A percentile compares a stretch with the other conserved stretches of the same genome.
Evolutionary conservation across 208 protist genomes (phyloP).

Genomic region (Tetramitus jugosus): DNA sequence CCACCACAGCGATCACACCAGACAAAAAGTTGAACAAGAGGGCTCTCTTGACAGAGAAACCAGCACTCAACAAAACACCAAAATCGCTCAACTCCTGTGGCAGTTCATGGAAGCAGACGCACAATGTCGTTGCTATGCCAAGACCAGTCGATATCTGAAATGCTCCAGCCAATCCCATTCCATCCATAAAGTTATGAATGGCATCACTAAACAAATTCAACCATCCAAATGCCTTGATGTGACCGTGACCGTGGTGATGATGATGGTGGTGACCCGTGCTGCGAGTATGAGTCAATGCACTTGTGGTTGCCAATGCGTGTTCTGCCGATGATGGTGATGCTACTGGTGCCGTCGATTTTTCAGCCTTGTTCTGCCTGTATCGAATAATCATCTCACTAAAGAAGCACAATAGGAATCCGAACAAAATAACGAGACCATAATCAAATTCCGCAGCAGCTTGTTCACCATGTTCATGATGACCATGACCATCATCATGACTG

Average conservation of each 20-base stretch:
- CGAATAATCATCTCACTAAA: neutral
- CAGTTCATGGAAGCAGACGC: conserved; percentile 9
- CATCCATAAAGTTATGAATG: conserved; percentile 25
- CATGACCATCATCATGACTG: neutral
- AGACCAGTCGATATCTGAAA: neutral
- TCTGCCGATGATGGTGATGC: neutral
- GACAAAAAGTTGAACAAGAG: neutral
- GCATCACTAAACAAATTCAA: conserved; percentile 8
- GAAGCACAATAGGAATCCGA: conserved; percentile 7
- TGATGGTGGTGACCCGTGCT: too few relatives aligned
- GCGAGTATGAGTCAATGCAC: too few relatives aligned
- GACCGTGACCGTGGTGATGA: neutral
- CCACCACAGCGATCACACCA: neutral
- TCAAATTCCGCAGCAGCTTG: neutral
- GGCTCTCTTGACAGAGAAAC: neutral
- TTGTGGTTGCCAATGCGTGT: too few relatives aligned
- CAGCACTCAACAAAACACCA: conserved; percentile 6
- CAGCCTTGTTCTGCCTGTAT: neutral
- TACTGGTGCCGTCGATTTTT: neutral
- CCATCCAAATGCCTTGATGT: conserved; percentile 17
- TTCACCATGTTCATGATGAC: too few relatives aligned
- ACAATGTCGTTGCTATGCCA: neutral
- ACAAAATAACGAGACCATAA: neutral
- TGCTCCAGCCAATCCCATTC: neutral
- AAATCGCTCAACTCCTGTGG: conserved; percentile 14